These are phyloP conservation scores for Roridomyces roridus DNA, from an alignment of 768 basidiomycete genomes.

Conservation along the genomic window DNA sequence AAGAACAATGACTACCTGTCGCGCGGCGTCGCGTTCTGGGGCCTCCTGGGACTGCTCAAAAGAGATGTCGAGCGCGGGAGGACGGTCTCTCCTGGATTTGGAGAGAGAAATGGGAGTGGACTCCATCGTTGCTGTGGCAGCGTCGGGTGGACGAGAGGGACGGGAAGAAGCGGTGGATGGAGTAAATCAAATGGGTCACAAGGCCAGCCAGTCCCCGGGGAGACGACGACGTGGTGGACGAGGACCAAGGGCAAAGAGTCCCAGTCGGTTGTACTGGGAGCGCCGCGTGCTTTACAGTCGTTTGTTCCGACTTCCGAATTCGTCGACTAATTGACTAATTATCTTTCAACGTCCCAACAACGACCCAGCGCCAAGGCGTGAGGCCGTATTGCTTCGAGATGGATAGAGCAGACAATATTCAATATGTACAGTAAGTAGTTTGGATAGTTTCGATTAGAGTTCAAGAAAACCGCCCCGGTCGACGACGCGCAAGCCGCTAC, in stretches of 20 bases:
- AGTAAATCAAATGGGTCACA: constrained; percentile 26
- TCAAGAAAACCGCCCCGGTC: too few relatives aligned
- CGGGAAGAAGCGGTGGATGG: constrained; percentile 23
- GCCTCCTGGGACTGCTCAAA: constrained; percentile 24
- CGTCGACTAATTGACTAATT: neutral
- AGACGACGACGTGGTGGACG: constrained; percentile 12
- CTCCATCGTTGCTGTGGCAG: constrained; percentile 7
- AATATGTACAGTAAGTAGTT: too few relatives aligned
- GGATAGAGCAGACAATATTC: too few relatives aligned
- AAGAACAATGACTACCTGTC: constrained; percentile 39
- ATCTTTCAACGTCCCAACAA: neutral
- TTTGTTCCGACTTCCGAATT: neutral
- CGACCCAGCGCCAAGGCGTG: too few relatives aligned
- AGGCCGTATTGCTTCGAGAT: too few relatives aligned
- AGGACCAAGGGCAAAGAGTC: neutral
- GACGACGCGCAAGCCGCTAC: too few relatives aligned
- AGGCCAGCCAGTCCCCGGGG: constrained; percentile 29
- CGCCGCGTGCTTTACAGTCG: neutral
- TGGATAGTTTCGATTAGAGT: too few relatives aligned
- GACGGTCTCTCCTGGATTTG: constrained; percentile 54
- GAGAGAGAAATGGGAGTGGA: constrained; percentile 9
- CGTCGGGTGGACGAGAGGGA: too few relatives aligned
- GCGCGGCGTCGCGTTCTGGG: constrained; percentile 39
- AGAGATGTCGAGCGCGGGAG: constrained; percentile 58
- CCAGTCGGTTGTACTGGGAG: too few relatives aligned